Percentiles rank a stretch among this genome's conserved stretches.
phyloP scores from a whole-genome alignment of 495 filamentous ascomycete genomes.

The Parmelia sp. region DNA sequence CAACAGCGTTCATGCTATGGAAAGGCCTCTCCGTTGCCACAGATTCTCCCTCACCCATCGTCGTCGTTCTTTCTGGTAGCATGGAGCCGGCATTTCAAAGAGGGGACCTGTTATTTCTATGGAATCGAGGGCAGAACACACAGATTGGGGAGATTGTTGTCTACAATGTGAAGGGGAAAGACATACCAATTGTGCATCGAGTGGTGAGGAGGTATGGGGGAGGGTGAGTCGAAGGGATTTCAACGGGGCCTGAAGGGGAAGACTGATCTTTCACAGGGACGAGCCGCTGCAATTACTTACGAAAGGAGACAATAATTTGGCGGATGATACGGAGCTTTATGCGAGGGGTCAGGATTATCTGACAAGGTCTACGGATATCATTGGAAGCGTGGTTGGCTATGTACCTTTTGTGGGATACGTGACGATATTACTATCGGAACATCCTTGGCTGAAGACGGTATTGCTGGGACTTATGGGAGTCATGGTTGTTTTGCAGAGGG shows the following conservation, averaged over 20 bases:
- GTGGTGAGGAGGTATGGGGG: conserved; percentile 67
- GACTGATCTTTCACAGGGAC: conserved; percentile 24
- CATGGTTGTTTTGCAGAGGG: conserved; percentile 87
- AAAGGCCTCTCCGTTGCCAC: conserved; percentile 84
- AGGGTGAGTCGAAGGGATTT: conserved; percentile 36
- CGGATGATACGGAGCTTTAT: conserved; percentile 92
- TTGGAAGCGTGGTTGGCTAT: conserved; percentile 90
- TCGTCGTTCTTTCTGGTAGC: conserved; percentile 86
- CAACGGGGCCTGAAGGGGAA: not conserved
- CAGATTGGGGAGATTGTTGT: conserved; percentile 86
- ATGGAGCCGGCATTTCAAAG: conserved; percentile 98
- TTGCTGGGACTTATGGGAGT: conserved; percentile 93
- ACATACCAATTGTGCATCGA: conserved; percentile 91
- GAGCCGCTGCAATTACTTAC: conserved; percentile 65
- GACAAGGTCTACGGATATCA: conserved; percentile 76
- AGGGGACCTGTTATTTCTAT: conserved; percentile 87
- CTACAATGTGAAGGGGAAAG: conserved; percentile 86
- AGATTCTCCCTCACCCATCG: conserved; percentile 86
- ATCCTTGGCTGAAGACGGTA: conserved; percentile 94
- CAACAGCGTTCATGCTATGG: conserved; percentile 97
- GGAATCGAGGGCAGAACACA: conserved; percentile 77
- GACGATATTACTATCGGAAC: conserved; percentile 91
- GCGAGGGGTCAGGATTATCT: conserved; percentile 79
- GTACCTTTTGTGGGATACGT: conserved; percentile 95
- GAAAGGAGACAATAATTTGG: conserved; percentile 96